Evolutionary conservation across 192 early-diverging fungal species (phyloP).

Genomic region (Spizellomyces sp.): DNA sequence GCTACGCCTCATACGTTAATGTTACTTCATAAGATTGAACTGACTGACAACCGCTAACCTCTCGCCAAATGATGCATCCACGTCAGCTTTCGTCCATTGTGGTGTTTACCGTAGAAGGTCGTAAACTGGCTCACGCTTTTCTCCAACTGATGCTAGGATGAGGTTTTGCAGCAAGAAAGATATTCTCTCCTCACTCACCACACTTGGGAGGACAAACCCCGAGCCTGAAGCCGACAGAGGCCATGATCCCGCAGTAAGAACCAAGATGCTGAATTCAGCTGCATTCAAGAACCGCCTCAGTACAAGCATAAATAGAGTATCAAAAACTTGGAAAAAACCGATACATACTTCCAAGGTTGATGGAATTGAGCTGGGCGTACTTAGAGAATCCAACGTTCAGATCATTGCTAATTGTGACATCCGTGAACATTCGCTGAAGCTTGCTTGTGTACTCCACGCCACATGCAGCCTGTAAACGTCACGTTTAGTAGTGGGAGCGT

Average conservation of each 20-base stretch:
- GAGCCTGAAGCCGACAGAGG: constrained; percentile 54
- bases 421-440: constrained; percentile 86
- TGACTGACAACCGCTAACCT: constrained; percentile 45
- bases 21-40: not conserved
- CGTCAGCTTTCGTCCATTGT: constrained; percentile 75
- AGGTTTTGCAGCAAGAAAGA: not conserved
- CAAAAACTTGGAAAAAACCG: no score
- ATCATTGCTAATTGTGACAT: constrained; percentile 76
- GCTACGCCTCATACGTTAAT: constrained; percentile 39
- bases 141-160: constrained; percentile 55
- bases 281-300: not conserved
- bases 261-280: constrained; percentile 74
- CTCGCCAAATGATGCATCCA: constrained; percentile 83
- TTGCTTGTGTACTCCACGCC: constrained; percentile 86
- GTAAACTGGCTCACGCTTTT: constrained; percentile 69
- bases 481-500: not conserved
- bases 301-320: no score
- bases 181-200: constrained; percentile 31
- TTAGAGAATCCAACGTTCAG: constrained; percentile 48
- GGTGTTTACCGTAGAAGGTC: constrained; percentile 67
- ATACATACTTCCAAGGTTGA: constrained; percentile 54
- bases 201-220: constrained; percentile 46
- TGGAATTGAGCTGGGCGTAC: constrained; percentile 49
- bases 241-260: constrained; percentile 83
- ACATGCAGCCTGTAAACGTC: constrained; percentile 58